phyloP scores from a whole-genome alignment of 2,329 filamentous ascomycete species.

The Fusarium sp. region DNA sequence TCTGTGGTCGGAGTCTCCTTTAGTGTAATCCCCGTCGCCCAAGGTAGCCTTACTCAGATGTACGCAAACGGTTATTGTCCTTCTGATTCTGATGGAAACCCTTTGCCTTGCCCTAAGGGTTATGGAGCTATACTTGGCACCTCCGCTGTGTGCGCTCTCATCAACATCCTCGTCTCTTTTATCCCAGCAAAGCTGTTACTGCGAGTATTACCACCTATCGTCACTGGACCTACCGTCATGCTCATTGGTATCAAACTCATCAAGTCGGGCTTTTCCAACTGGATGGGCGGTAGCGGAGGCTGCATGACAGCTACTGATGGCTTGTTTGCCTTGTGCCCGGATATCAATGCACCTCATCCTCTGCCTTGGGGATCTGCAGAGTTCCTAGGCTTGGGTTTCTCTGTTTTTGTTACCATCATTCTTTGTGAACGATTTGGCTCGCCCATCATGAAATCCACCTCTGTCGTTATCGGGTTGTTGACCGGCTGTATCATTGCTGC shows the following conservation, averaged over 20 bases:
- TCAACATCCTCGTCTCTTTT: conserved; percentile 83
- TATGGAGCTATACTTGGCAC: conserved; percentile 83
- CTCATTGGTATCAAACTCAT: conserved; percentile 83
- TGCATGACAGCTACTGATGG: conserved; percentile 67
- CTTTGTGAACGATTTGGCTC: conserved; percentile 85
- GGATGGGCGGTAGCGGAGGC: conserved; percentile 80
- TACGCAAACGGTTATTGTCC: conserved; percentile 80
- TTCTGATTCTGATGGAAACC: conserved; percentile 72
- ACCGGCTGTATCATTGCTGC: conserved; percentile 84
- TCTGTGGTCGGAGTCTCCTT: conserved; percentile 78
- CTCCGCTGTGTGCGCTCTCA: conserved; percentile 72
- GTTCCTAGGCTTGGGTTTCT: conserved; percentile 84
- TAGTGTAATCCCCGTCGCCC: conserved; percentile 60
- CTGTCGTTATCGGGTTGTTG: conserved; percentile 81
- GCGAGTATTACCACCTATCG: conserved; percentile 83
- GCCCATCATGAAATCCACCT: conserved; percentile 87
- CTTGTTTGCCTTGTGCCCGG: conserved; percentile 76
- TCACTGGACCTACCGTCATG: conserved; percentile 79
- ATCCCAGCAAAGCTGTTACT: conserved; percentile 78
- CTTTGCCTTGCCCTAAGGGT: conserved; percentile 80
- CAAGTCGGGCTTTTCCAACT: conserved; percentile 79
- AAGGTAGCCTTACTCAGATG: conserved; percentile 82
- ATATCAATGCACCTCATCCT: conserved; percentile 77
- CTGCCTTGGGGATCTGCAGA: conserved; percentile 85
- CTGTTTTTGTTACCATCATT: conserved; percentile 84